phyloP scores from a whole-genome alignment of 371 early-diverging fungal genomes.

The Nematocida sp. region DNA sequence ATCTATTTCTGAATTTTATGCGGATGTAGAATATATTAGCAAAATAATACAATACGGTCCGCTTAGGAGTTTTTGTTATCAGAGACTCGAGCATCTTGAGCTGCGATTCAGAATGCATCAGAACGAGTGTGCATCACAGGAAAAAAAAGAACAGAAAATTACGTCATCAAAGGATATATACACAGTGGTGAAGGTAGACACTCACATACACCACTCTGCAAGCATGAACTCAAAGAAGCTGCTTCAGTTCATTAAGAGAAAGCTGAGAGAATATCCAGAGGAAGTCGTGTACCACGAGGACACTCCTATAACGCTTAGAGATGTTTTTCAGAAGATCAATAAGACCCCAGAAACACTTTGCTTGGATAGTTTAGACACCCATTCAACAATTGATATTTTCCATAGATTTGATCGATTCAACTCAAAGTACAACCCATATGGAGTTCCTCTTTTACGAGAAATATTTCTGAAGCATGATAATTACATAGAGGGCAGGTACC shows the following conservation, averaged over 20 bases:
- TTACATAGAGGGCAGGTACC: constrained; percentile 77
- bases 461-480: constrained; percentile 92
- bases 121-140: constrained; percentile 72
- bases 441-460: constrained; percentile 71
- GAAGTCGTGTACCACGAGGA: constrained; percentile 67
- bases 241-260: constrained; percentile 87
- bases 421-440: constrained; percentile 87
- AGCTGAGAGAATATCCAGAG: constrained; percentile 74
- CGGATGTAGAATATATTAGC: constrained; percentile 78
- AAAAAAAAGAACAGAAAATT: constrained; percentile 72
- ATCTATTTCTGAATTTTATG: constrained; percentile 76
- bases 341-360: constrained; percentile 87
- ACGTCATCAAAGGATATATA: constrained; percentile 93
- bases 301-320: constrained; percentile 67
- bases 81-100: constrained; percentile 83
- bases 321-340: constrained; percentile 83
- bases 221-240: constrained; percentile 97
- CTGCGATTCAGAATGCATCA: constrained; percentile 85
- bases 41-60: constrained; percentile 82
- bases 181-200: constrained; percentile 94
- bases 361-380: constrained; percentile 92
- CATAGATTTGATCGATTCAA: constrained; percentile 93
- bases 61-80: constrained; percentile 82
- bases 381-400: constrained; percentile 72
- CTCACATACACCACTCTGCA: constrained; percentile 88